These are phyloP conservation scores for Solanum raphanifolium DNA, from an alignment of 257 asterid species.

Conservation along the genomic window DNA sequence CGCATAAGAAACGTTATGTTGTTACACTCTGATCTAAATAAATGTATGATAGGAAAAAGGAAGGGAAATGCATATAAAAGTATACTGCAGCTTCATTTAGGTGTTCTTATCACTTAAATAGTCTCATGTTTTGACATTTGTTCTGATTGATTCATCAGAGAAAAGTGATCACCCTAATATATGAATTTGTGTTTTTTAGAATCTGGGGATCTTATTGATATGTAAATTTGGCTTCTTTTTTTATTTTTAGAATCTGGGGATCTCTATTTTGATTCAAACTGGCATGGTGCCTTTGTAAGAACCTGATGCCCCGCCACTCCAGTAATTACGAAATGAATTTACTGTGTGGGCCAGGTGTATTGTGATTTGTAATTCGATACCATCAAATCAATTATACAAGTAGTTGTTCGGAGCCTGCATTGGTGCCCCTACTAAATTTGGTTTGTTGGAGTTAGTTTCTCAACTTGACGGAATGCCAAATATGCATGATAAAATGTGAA, in stretches of 20 bases:
- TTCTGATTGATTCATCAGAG: neutral
- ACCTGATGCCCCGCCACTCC: neutral
- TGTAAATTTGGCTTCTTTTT: neutral
- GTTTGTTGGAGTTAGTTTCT: neutral
- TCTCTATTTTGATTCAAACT: neutral
- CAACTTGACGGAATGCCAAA: neutral
- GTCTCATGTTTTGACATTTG: neutral
- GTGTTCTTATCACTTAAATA: neutral
- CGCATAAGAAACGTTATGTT: neutral
- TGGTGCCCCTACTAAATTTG: too few relatives aligned
- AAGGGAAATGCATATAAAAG: neutral
- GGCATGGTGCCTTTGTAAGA: neutral
- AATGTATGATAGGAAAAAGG: neutral
- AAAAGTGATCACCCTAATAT: neutral
- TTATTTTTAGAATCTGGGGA: too few relatives aligned
- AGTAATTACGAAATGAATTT: neutral
- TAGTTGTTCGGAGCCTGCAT: too few relatives aligned
- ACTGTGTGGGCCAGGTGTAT: neutral
- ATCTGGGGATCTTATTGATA: neutral
- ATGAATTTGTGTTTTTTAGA: neutral
- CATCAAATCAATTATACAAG: neutral
- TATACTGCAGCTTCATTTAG: neutral
- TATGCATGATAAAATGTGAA: neutral
- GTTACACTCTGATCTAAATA: neutral
- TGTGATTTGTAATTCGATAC: neutral